A percentile compares a stretch with the other conserved stretches of the same genome.
Evolutionary conservation across 805 yeast genomes (phyloP).

Genomic region (Candida sanyiensis): DNA sequence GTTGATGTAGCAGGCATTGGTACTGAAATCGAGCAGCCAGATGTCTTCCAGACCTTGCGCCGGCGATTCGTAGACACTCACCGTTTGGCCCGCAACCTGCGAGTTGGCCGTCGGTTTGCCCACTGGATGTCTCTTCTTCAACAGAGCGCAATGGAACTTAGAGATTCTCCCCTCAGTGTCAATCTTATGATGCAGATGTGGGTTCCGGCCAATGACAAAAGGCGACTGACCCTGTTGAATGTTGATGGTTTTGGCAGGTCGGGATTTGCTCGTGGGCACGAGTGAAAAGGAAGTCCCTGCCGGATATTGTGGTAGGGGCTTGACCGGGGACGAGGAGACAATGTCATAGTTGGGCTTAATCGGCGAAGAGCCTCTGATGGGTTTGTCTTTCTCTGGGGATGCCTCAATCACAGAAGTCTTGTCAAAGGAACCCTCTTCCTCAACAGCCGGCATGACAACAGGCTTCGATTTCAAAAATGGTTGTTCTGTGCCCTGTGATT

Average conservation of each 20-base stretch:
- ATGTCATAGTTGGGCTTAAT: not conserved
- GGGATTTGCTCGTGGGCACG: slow-evolving; percentile 43
- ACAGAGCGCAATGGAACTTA: slow-evolving; percentile 71
- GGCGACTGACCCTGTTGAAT: slow-evolving; percentile 65
- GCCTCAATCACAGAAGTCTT: slow-evolving; percentile 19
- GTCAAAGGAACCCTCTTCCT: slow-evolving; percentile 20
- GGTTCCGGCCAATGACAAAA: slow-evolving; percentile 69
- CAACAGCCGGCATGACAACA: not conserved
- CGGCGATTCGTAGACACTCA: slow-evolving; percentile 57
- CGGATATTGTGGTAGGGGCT: slow-evolving; percentile 30
- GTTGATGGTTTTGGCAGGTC: slow-evolving; percentile 39
- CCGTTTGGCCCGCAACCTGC: not conserved
- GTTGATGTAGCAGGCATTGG: slow-evolving; percentile 76
- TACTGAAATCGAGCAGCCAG: slow-evolving; percentile 75
- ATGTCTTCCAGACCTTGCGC: slow-evolving; percentile 69
- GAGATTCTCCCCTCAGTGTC: slow-evolving; percentile 69
- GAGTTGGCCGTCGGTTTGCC: slow-evolving; percentile 25
- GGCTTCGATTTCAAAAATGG: slow-evolving; percentile 7
- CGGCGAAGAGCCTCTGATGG: not conserved
- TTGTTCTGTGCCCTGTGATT: slow-evolving; percentile 8
- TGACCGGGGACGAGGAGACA: slow-evolving; percentile 18
- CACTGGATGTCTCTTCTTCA: slow-evolving; percentile 57
- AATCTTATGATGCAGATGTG: slow-evolving; percentile 54
- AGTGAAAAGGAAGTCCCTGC: slow-evolving; percentile 61
- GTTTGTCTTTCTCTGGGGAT: slow-evolving; percentile 8